phyloP scores from a whole-genome alignment of 2,329 filamentous ascomycete genomes.

The Didymella lethalis region DNA sequence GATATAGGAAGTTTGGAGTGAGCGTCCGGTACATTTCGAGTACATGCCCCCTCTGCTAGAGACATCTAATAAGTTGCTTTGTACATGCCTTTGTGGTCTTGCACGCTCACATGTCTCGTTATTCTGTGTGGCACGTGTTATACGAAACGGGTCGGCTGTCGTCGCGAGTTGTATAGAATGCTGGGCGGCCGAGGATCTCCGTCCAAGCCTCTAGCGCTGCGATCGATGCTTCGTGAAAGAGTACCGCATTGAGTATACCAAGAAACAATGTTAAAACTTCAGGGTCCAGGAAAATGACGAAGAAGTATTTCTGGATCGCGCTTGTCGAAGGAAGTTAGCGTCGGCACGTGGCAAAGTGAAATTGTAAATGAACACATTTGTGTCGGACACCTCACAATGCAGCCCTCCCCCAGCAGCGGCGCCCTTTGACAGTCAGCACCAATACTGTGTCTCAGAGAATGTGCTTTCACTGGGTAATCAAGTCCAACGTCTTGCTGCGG shows the following conservation, averaged over 20 bases:
- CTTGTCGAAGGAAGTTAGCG: conserved; percentile 5
- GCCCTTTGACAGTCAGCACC: not conserved
- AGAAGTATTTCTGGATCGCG: conserved; percentile 5
- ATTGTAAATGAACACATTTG: conserved; percentile 1
- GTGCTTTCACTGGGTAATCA: not conserved
- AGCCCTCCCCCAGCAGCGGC: conserved; percentile 1
- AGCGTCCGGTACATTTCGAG: not conserved
- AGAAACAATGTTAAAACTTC: conserved; percentile 17
- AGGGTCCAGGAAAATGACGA: conserved; percentile 11
- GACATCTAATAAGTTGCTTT: too few relatives aligned
- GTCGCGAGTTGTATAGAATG: not conserved
- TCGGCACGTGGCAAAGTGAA: conserved; percentile 11
- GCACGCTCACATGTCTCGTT: too few relatives aligned
- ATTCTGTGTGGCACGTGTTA: not conserved
- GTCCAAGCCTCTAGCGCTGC: conserved; percentile 36
- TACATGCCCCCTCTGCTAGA: too few relatives aligned
- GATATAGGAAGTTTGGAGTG: not conserved
- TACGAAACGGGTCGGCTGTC: not conserved
- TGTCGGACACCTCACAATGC: conserved; percentile 11
- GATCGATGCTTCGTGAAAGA: conserved; percentile 23
- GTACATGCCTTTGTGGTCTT: too few relatives aligned
- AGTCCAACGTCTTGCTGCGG: not conserved
- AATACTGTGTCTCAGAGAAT: not conserved
- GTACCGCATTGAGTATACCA: conserved; percentile 31
- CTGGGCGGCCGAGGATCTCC: conserved; percentile 6